These are phyloP conservation scores for Raphanus raphanistrum DNA, from an alignment of 345 rosid genomes.

Conservation along the genomic window DNA sequence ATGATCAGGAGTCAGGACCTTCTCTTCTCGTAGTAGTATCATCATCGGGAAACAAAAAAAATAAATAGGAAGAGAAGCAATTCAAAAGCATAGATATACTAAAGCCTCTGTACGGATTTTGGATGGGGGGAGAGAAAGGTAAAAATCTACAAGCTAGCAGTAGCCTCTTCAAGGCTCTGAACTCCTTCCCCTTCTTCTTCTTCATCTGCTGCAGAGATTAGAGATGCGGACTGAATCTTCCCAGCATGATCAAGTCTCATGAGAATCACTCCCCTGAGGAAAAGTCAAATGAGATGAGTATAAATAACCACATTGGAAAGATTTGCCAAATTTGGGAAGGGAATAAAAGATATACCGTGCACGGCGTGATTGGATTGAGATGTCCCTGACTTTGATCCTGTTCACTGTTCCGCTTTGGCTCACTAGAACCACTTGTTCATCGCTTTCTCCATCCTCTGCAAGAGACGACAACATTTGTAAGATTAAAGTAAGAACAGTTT, in stretches of 20 bases:
- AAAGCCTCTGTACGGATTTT: constrained; percentile 15
- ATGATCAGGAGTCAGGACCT: not conserved
- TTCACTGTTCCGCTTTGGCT: constrained; percentile 93
- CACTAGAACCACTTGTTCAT: constrained; percentile 89
- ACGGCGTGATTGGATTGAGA: constrained; percentile 82
- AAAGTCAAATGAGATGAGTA: not conserved
- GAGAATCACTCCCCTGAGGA: constrained; percentile 80
- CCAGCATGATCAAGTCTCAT: constrained; percentile 91
- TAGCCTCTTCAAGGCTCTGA: constrained; percentile 28
- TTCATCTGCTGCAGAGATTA: constrained; percentile 65
- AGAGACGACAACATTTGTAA: not conserved
- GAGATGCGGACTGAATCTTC: constrained; percentile 87
- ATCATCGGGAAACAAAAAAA: not conserved
- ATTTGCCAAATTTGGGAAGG: not conserved
- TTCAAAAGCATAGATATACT: constrained; percentile 19
- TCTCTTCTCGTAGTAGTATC: constrained; percentile 1
- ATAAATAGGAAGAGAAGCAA: constrained; percentile 11
- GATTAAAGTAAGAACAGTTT: constrained; percentile 11
- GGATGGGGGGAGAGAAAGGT: not conserved
- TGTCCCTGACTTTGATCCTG: constrained; percentile 87
- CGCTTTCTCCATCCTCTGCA: constrained; percentile 85
- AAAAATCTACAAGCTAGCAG: constrained; percentile 28
- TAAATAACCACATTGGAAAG: not conserved
- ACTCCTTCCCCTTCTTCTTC: constrained; percentile 40
- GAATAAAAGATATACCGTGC: constrained; percentile 55